Percentiles rank a stretch among this genome's conserved stretches.
phyloP scores from a whole-genome alignment of 495 filamentous ascomycete genomes.

The Penicillium maclennaniae region DNA sequence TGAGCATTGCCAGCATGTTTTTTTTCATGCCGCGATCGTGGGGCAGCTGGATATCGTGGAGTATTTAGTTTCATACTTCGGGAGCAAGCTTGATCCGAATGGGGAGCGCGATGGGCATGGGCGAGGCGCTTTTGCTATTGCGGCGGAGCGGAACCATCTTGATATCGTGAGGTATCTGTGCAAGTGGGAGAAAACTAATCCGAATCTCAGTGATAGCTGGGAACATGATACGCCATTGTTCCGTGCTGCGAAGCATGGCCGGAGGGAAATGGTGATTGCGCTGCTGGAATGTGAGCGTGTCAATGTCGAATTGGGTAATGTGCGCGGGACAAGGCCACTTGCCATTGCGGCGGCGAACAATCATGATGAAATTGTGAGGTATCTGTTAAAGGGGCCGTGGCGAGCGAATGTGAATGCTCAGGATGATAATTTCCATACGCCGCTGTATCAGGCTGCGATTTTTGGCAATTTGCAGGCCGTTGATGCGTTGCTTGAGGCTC shows the following conservation, averaged over 20 bases:
- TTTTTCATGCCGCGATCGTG: conserved; percentile 22
- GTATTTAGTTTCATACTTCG: conserved; percentile 19
- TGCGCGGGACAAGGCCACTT: conserved; percentile 20
- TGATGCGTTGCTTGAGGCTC: conserved; percentile 11
- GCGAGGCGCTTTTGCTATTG: conserved; percentile 20
- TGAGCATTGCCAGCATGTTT: conserved; percentile 23
- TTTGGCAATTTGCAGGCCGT: conserved; percentile 17
- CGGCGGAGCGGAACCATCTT: conserved; percentile 12
- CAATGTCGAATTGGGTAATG: conserved; percentile 17
- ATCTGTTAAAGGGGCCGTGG: conserved; percentile 9
- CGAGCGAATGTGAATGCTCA: conserved; percentile 15
- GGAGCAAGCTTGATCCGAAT: conserved; percentile 19
- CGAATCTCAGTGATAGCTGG: conserved; percentile 22
- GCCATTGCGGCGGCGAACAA: conserved; percentile 10
- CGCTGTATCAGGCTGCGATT: conserved; percentile 18
- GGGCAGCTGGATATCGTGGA: conserved; percentile 18
- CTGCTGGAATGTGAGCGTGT: conserved; percentile 14
- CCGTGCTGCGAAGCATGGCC: conserved; percentile 12
- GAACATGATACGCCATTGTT: conserved; percentile 21
- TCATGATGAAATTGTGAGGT: conserved; percentile 6
- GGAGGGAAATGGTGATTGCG: conserved; percentile 11
- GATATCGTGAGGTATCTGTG: conserved; percentile 17
- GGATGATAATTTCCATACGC: conserved; percentile 18
- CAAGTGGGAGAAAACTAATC: conserved; percentile 19
- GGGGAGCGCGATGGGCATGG: conserved; percentile 10